Evolutionary conservation across 2,329 filamentous ascomycete genomes (phyloP).

Genomic region (Alternaria arbusti): DNA sequence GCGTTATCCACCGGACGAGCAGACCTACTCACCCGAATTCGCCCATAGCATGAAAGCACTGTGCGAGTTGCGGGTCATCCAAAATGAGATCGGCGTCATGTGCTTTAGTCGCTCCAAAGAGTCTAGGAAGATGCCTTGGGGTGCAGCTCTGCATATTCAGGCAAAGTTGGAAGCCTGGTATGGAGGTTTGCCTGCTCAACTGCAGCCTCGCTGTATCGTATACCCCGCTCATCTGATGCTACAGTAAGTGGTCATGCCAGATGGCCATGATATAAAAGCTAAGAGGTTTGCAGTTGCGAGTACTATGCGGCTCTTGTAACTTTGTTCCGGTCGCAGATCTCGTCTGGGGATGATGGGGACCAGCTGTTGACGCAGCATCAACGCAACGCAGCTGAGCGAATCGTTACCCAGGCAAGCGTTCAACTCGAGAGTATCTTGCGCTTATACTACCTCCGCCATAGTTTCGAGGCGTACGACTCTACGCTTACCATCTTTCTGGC

Average conservation of each 20-base stretch:
- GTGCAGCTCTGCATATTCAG: conserved; percentile 6
- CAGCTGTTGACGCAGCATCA: neutral
- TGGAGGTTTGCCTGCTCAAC: conserved; percentile 1
- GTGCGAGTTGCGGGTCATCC: conserved; percentile 15
- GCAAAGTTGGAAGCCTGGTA: conserved; percentile 13
- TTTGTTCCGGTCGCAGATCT: conserved; percentile 3
- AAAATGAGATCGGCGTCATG: conserved; percentile 11
- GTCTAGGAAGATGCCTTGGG: conserved; percentile 4
- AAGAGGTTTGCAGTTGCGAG: neutral
- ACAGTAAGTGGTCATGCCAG: conserved; percentile 10
- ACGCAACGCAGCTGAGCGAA: neutral
- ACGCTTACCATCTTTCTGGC: conserved; percentile 10
- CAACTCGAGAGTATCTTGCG: conserved; percentile 11
- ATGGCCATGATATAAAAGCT: neutral
- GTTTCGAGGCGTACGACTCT: conserved; percentile 10
- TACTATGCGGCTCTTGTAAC: conserved; percentile 2
- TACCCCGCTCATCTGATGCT: conserved; percentile 16
- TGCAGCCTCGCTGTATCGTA: conserved; percentile 8
- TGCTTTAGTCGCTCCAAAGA: neutral
- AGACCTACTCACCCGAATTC: neutral
- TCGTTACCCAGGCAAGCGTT: neutral
- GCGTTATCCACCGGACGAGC: neutral
- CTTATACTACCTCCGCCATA: conserved; percentile 13
- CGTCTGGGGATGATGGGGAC: neutral
- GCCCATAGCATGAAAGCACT: conserved; percentile 14